A percentile compares a stretch with the other conserved stretches of the same genome.
These are phyloP conservation scores for Trypanosomatidae sp. DNA, from an alignment of 208 protist genomes.

Conservation along the genomic window DNA sequence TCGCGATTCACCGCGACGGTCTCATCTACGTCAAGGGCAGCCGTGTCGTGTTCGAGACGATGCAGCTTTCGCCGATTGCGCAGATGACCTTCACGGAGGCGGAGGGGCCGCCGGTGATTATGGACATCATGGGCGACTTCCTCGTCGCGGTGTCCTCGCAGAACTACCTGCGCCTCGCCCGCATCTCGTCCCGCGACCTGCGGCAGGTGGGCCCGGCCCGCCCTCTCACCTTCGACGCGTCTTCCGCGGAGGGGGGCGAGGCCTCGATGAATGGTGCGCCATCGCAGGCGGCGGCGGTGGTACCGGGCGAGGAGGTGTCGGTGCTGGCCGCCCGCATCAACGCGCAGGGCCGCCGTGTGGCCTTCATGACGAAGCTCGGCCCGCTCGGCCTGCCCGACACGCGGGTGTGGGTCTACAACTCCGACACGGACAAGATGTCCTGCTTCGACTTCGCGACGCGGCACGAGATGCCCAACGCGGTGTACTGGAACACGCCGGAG, in stretches of 20 bases:
- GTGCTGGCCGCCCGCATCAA: constrained; percentile 72
- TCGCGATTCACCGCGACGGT: constrained; percentile 84
- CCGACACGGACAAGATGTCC: constrained; percentile 79
- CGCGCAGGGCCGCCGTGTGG: constrained; percentile 78
- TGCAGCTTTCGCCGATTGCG: constrained; percentile 74
- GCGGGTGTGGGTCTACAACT: constrained; percentile 90
- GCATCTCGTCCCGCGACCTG: constrained; percentile 69
- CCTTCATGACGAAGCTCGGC: constrained; percentile 68
- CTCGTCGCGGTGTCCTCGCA: constrained; percentile 80
- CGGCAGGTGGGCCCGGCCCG: constrained; percentile 71
- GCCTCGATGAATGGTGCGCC: constrained; percentile 1
- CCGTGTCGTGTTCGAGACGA: constrained; percentile 76
- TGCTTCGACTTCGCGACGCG: constrained; percentile 78
- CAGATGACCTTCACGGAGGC: constrained; percentile 86
- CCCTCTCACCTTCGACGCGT: constrained; percentile 36
- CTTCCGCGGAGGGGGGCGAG: background rate
- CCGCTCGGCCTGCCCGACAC: constrained; percentile 54
- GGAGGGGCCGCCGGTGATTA: constrained; percentile 72
- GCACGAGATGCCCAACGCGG: constrained; percentile 66
- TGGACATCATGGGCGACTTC: constrained; percentile 91
- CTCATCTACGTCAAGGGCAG: constrained; percentile 84
- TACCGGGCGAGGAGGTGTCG: constrained; percentile 27
- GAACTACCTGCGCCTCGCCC: constrained; percentile 79
- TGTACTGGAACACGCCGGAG: constrained; percentile 91
- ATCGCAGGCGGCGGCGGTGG: background rate